Base-by-base conservation (phyloP, 495 filamentous ascomycete species). In the Barbatosphaeria neglecta region DNA sequence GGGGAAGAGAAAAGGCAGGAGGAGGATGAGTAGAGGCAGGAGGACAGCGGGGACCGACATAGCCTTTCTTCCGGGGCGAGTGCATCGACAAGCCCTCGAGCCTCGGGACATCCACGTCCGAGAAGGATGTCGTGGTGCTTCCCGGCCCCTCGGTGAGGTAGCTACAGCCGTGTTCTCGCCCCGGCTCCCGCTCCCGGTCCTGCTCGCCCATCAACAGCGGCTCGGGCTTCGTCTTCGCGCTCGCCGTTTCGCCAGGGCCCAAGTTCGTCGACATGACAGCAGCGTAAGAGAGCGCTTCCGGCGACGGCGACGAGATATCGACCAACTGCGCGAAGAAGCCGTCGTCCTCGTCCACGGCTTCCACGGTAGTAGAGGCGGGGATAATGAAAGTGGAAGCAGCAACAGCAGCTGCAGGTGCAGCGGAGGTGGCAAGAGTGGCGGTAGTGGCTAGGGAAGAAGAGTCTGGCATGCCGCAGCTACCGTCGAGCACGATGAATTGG, bases 51-150 rank as follows among this genome's bases (percentile, higher is more conserved):
- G n/a, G n/a, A n/a, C n/a, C n/a, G n/a, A n/a, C n/a, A n/a, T n/a
- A 35, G 13, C 24, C 24, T 11, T 5, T n/a, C 10, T 5, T 35
- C 13, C 52, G 59, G 3, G 64, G 62, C 11, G 68, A 68, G 43
- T 62, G 60, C 46, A 70, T 56, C n/a, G 65, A 61, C 31, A 73
- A 51, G 0, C 67, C 68, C 47, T 73, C 70, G 31, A 73, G 55
- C 38, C 61, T 63, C 2, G 69, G 61, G 20, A 74, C 52, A 50
- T 74, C 68, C 25, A 68, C 70, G 50, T 72, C 67, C 13, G 69
- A 71, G 46, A 72, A 65, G 24, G 69, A 67, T 22, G 62, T 31
- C 66, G 19, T 52, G 49, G 15, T 6, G 25, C 15, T 44, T 16
- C 25, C 33, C 25, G 43, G 25, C 27, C 16, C 3, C 11, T 44